Percentiles rank a stretch among this genome's conserved stretches.
Evolutionary conservation across 257 asterid species (phyloP).

Genomic region (Dorcoceras hygrometricum): DNA sequence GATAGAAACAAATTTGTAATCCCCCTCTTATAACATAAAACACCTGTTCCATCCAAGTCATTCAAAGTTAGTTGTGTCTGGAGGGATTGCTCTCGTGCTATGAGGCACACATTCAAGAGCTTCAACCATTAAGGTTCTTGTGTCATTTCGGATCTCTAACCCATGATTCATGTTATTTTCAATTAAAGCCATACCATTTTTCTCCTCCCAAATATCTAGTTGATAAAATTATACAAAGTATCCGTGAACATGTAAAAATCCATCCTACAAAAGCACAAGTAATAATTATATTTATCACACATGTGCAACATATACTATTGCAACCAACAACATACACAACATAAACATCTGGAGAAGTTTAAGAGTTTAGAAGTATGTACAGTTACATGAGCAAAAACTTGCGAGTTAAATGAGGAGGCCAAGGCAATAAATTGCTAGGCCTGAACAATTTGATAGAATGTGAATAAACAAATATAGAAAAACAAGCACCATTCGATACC

Average conservation of each 20-base stretch:
- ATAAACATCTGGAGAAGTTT: not conserved
- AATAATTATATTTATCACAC: not conserved
- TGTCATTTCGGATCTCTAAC: not conserved
- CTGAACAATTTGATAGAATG: not conserved
- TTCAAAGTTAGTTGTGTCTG: not conserved
- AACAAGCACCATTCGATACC: not conserved
- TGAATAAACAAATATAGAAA: not conserved
- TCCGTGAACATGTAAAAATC: not conserved
- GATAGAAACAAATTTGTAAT: not conserved
- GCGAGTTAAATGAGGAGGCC: no score
- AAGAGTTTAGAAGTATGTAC: not conserved
- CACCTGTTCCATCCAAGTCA: conserved; percentile 3
- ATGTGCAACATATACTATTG: not conserved
- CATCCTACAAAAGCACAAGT: not conserved
- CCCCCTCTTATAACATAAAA: not conserved
- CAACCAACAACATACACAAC: not conserved
- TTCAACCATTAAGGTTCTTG: conserved; percentile 1
- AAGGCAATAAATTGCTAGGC: not conserved
- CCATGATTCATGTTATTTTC: conserved; percentile 3
- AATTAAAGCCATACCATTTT: not conserved
- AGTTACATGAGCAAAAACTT: not conserved
- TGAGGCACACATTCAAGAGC: not conserved
- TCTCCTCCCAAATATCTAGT: conserved; percentile 10
- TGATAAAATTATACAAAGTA: not conserved
- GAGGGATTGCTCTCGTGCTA: not conserved